Evolutionary conservation across 1,284 basidiomycete species (phyloP), one percentile per base, ranked within the genome.

Genomic region (Fomes fomentarius): DNA sequence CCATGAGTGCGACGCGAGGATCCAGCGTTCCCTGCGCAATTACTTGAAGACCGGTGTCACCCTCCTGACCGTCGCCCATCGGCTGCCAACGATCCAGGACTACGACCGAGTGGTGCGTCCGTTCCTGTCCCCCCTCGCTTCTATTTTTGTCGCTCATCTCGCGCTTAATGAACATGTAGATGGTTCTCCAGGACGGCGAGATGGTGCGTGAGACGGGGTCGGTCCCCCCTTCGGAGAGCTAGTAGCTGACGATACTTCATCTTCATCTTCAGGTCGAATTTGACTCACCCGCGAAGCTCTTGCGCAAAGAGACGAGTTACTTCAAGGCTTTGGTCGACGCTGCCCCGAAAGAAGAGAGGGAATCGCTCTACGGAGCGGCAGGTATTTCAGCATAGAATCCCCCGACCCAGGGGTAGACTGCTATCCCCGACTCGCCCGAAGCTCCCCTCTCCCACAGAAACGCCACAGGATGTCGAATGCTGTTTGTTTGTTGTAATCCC

Each of bases 81-180:
- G 87, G 31, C 70, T 89, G 11, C 85, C 86, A 62, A 89, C 85
- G 1, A 84, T 89, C 60, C 86, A 87, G 75, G 85, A 88, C 57
- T 78, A 82, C 0, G 74, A 75, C 63, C 74, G 70, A 51, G 71
- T 72, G 37, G 68, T 69, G 58, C 52, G 76, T 65, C 58, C 62
- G n/a, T 22, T 61, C 9, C 58, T 62, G 33, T 55, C 53, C 8
- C 61, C 58, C 1, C 21, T 1, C 43, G 15, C 12, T 22, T 33
- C 11, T 12, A 19, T 17, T 34, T 35, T 4, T 17, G 12, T 19
- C 17, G n/a, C 37, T 55, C 6, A 26, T 24, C 10, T n/a, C n/a
- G n/a, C n/a, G n/a, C n/a, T n/a, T n/a, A 10, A 19, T 19, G 14
- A 33, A 11, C 25, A 10, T 40, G 10, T 21, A 75, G 73, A 71